A percentile compares a stretch with the other conserved stretches of the same genome.
Evolutionary conservation across 768 basidiomycete species (phyloP).

Genomic region (Naganishia friedmannii): DNA sequence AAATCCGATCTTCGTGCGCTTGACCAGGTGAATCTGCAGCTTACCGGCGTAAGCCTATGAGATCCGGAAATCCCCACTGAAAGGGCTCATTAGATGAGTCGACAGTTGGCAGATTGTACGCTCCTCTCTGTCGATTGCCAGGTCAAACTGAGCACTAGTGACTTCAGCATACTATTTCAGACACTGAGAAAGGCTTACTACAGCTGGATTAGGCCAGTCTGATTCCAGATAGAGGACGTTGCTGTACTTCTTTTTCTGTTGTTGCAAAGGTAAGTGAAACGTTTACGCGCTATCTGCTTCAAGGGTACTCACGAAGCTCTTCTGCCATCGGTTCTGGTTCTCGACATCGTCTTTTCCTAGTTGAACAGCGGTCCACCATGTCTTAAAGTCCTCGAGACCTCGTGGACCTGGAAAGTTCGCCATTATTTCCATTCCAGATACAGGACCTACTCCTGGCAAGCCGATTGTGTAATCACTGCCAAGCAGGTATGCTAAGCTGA

Average conservation of each 20-base stretch:
- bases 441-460: constrained; percentile 85
- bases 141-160: constrained; percentile 15
- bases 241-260: constrained; percentile 77
- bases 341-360: constrained; percentile 80
- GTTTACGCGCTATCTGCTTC: neutral
- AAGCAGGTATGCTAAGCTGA: constrained; percentile 85
- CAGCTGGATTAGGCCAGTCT: constrained; percentile 90
- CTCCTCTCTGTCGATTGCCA: constrained; percentile 64
- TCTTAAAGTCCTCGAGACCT: constrained; percentile 78
- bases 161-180: neutral
- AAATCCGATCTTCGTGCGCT: constrained; percentile 35
- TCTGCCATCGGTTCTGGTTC: constrained; percentile 71
- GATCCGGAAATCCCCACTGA: constrained; percentile 94
- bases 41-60: constrained; percentile 82
- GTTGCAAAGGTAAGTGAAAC: neutral
- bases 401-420: constrained; percentile 86
- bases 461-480: constrained; percentile 97
- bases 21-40: constrained; percentile 33
- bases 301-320: constrained; percentile 67
- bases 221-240: constrained; percentile 71
- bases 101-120: constrained; percentile 86
- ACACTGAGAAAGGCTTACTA: constrained; percentile 59
- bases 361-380: constrained; percentile 94
- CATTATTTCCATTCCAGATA: constrained; percentile 91
- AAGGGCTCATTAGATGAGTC: constrained; percentile 90